Evolutionary conservation across 108 stramenopile genomes (phyloP).

Genomic region (Skeletonema grethae): DNA sequence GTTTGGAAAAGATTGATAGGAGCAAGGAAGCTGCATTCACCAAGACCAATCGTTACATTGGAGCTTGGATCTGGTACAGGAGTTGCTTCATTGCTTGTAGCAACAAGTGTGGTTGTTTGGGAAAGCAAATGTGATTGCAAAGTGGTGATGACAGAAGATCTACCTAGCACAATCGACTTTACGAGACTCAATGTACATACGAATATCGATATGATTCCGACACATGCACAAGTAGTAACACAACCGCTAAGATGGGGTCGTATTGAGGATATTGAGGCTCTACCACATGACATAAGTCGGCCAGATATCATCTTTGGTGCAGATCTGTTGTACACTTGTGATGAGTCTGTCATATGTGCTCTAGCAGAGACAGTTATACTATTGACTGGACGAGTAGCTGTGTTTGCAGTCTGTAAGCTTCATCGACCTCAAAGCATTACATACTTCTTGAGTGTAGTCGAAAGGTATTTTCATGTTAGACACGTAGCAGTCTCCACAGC

Average conservation of each 20-base stretch:
- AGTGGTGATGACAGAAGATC: slow-evolving; percentile 4
- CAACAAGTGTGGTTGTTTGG: slow-evolving; percentile 10
- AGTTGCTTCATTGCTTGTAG: slow-evolving; percentile 14
- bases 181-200: background rate
- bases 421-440: slow-evolving; percentile 16
- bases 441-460: slow-evolving; percentile 10
- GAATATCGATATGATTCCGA: background rate
- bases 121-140: background rate
- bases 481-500: slow-evolving; percentile 6
- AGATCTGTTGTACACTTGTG: slow-evolving; percentile 18
- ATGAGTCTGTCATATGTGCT: slow-evolving; percentile 9
- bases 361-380: slow-evolving; percentile 16
- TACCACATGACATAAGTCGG: background rate
- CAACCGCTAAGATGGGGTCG: slow-evolving; percentile 12
- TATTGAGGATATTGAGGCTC: slow-evolving; percentile 6
- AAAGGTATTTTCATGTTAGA: slow-evolving; percentile 5
- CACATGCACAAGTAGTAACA: background rate
- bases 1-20: slow-evolving; percentile 20
- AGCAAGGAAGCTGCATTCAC: background rate
- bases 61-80: slow-evolving; percentile 14
- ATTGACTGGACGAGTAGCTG: slow-evolving; percentile 7
- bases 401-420: slow-evolving; percentile 17
- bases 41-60: slow-evolving; percentile 7
- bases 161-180: slow-evolving; percentile 1
- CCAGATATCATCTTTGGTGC: slow-evolving; percentile 18